A percentile compares a stretch with the other conserved stretches of the same genome.
Evolutionary conservation across 108 stramenopile genomes (phyloP).

Genomic region (Fragilariopsis cylindrus): DNA sequence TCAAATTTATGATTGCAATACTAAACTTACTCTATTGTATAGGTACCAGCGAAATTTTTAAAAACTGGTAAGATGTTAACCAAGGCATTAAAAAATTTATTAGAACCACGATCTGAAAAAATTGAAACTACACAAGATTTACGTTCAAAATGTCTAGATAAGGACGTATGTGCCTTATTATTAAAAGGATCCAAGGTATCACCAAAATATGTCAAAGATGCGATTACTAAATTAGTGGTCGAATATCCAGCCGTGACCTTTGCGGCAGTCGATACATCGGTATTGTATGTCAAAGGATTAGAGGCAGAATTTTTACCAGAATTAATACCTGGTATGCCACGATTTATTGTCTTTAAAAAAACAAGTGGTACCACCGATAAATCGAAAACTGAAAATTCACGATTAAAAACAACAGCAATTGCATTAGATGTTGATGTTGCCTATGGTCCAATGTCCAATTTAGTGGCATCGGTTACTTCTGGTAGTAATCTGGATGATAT

Average conservation of each 20-base stretch:
- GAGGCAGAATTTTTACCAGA: slow-evolving; percentile 76
- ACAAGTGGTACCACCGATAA: slow-evolving; percentile 60
- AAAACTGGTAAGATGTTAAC: slow-evolving; percentile 83
- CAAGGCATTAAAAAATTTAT: slow-evolving; percentile 65
- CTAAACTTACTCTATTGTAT: background rate
- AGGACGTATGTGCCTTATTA: slow-evolving; percentile 73
- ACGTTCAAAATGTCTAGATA: slow-evolving; percentile 79
- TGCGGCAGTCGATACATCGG: slow-evolving; percentile 70
- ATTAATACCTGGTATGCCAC: slow-evolving; percentile 65
- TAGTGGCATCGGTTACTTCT: slow-evolving; percentile 49
- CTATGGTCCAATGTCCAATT: slow-evolving; percentile 68
- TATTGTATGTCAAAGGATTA: slow-evolving; percentile 72
- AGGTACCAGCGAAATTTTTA: slow-evolving; percentile 73
- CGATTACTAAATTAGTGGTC: slow-evolving; percentile 69
- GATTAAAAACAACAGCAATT: slow-evolving; percentile 71
- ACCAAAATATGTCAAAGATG: slow-evolving; percentile 74
- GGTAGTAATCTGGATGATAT: slow-evolving; percentile 23
- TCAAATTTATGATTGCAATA: background rate
- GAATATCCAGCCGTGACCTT: slow-evolving; percentile 77
- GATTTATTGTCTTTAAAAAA: slow-evolving; percentile 85
- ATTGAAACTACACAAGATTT: slow-evolving; percentile 87
- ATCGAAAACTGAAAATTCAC: slow-evolving; percentile 37
- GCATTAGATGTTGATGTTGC: slow-evolving; percentile 49
- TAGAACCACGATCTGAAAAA: slow-evolving; percentile 82
- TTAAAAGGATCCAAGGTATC: slow-evolving; percentile 76